Evolutionary conservation across 345 rosid genomes (phyloP), one percentile per base, ranked within the genome.

Genomic region (Erysimum cheiranthoides): DNA sequence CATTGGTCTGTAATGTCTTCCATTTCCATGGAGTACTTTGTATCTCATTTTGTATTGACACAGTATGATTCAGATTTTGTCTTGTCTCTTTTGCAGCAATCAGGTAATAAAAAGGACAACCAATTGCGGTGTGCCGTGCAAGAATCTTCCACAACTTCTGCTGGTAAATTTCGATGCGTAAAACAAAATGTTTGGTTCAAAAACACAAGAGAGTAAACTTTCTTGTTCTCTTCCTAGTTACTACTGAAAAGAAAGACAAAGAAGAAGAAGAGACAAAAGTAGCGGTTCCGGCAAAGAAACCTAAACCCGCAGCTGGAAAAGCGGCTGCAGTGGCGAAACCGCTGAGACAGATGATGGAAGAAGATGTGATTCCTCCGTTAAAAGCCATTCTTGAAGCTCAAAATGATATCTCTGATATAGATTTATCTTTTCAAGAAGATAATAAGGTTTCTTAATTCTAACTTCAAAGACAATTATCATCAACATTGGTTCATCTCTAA

Each of bases 291-390:
- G 79, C 85, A 4, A 80, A 82, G 16, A 93, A 82, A 82, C 89
- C 87, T 3, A 92, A 88, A 83, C 82, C 94, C 31, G 82, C 93
- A 7, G 77, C 77, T 68, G 84, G 88, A 0, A 93, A 93, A 79
- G 90, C 87, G 40, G 84, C 87, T 56, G 84, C 87, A 0, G 80
- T 66, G 30, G 46, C 28, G 0, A 92, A 90, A 81, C 83, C 93
- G 7, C 75, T 95, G 59, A 84, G 86, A 67, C 70, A 89, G 80
- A 70, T 95, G 87, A 95, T 90, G 94, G 85, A 80, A 40, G 97
- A 95, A 87, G 99, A 95, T 13, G 90, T 95, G 70, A 92, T 95
- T 73, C 99, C 97, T 68, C 82, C 90, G 0, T 76, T 95, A 57
- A 79, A 66, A 79, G 39, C 88, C 38, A 85, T 80, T 67, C 89